Evolutionary conservation across 163 green algal genomes (phyloP).

Genomic region (Chlamydomonas reinhardtii): DNA sequence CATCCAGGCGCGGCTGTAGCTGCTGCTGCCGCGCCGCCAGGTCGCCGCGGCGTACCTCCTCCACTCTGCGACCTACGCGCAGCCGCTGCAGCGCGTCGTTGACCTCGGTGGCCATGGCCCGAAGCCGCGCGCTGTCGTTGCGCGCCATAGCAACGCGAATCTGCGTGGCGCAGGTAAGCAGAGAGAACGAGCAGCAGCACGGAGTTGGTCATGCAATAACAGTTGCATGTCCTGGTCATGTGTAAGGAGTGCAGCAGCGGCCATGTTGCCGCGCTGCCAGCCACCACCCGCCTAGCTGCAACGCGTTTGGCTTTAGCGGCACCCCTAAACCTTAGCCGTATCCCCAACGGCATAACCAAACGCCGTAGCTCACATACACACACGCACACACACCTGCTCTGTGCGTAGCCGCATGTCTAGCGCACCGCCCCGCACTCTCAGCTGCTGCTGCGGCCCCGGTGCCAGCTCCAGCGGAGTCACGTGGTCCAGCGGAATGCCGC

Average conservation of each 20-base stretch:
- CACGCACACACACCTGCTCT: background rate
- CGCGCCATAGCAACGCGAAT: background rate
- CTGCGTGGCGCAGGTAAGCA: background rate
- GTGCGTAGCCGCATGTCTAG: conserved; percentile 7
- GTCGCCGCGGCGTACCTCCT: background rate
- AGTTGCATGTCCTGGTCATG: no score
- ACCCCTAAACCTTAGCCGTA: no score
- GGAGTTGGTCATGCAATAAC: no score
- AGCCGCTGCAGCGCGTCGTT: background rate
- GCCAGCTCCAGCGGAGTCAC: background rate
- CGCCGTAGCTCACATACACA: no score
- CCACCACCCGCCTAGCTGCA: no score
- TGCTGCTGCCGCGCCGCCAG: background rate
- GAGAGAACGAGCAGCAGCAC: background rate
- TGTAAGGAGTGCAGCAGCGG: no score
- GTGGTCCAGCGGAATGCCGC: background rate
- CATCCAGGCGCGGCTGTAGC: background rate
- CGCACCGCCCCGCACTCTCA: background rate
- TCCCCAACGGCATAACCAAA: no score
- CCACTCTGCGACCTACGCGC: background rate
- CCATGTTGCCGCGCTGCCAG: no score
- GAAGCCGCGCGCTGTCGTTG: background rate
- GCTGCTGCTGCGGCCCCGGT: no score
- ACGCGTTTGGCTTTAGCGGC: no score
- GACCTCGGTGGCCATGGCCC: background rate